phyloP scores from a whole-genome alignment of 176 grass and related monocot species.

The Canna indica region DNA sequence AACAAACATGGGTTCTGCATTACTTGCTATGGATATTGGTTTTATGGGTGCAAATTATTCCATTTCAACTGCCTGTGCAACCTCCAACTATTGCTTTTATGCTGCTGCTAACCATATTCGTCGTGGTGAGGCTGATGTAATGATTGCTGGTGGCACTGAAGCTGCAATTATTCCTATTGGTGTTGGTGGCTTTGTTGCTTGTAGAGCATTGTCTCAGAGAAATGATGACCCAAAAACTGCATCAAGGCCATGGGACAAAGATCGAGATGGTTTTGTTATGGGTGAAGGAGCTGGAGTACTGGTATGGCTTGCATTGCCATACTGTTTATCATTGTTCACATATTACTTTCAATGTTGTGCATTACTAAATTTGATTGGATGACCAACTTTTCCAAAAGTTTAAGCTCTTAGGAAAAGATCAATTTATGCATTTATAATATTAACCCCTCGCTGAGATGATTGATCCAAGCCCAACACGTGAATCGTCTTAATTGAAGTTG shows the following conservation, averaged over 20 bases:
- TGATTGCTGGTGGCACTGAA: constrained; percentile 53
- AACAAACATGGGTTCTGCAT: constrained; percentile 52
- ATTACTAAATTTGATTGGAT: not conserved
- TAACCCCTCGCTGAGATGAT: too few relatives aligned
- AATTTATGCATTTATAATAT: too few relatives aligned
- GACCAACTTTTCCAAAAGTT: too few relatives aligned
- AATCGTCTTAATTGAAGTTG: too few relatives aligned
- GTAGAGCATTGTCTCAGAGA: constrained; percentile 55
- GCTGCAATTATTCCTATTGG: constrained; percentile 54
- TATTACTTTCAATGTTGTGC: constrained; percentile 2
- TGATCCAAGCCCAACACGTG: too few relatives aligned
- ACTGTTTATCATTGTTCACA: not conserved
- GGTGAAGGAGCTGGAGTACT: constrained; percentile 66
- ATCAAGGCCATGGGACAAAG: constrained; percentile 60
- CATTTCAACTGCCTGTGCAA: constrained; percentile 66
- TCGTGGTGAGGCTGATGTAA: constrained; percentile 53
- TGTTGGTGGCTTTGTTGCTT: constrained; percentile 56
- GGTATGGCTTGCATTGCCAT: constrained; percentile 21
- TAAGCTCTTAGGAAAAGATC: too few relatives aligned
- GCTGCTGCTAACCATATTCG: constrained; percentile 60
- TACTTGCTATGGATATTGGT: constrained; percentile 58
- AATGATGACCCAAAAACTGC: constrained; percentile 49
- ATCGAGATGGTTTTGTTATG: constrained; percentile 63
- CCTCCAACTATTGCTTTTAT: constrained; percentile 56
- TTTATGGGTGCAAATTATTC: constrained; percentile 62